Evolutionary conservation across 23 red algal genomes (phyloP).

Genomic region (Chondrus crispus): DNA sequence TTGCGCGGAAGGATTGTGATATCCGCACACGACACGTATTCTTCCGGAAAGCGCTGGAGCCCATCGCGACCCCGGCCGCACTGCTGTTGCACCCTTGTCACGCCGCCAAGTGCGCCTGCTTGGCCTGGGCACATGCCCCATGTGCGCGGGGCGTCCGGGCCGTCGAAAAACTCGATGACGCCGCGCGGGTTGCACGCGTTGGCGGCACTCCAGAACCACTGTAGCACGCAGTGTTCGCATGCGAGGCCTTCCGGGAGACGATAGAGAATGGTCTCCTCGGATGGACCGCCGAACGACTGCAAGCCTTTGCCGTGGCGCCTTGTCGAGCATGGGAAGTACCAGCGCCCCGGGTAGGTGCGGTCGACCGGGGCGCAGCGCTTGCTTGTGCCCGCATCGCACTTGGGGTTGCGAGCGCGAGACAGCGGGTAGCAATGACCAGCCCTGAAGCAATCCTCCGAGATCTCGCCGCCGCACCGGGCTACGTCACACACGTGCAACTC

Average conservation of each 20-base stretch:
- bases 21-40: conserved; percentile 52
- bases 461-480: conserved; percentile 58
- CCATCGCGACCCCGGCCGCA: conserved; percentile 39
- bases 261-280: conserved; percentile 4
- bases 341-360: conserved; percentile 33
- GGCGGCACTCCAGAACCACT: conserved; percentile 58
- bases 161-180: conserved; percentile 54
- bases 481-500: conserved; percentile 53
- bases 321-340: conserved; percentile 60
- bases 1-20: not conserved
- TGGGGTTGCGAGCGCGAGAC: conserved; percentile 25
- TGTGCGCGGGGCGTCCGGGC: not conserved
- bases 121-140: conserved; percentile 40
- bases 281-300: not conserved
- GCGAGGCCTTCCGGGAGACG: conserved; percentile 23
- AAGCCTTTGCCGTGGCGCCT: not conserved
- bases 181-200: conserved; percentile 67
- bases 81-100: not conserved
- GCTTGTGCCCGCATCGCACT: conserved; percentile 38
- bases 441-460: conserved; percentile 31
- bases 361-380: conserved; percentile 58
- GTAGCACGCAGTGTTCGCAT: conserved; percentile 61
- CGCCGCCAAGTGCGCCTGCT: conserved; percentile 34
- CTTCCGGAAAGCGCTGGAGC: conserved; percentile 25
- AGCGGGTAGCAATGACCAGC: conserved; percentile 32